Evolutionary conservation across 495 filamentous ascomycete species (phyloP).

Genomic region (Penicillium parvum): DNA sequence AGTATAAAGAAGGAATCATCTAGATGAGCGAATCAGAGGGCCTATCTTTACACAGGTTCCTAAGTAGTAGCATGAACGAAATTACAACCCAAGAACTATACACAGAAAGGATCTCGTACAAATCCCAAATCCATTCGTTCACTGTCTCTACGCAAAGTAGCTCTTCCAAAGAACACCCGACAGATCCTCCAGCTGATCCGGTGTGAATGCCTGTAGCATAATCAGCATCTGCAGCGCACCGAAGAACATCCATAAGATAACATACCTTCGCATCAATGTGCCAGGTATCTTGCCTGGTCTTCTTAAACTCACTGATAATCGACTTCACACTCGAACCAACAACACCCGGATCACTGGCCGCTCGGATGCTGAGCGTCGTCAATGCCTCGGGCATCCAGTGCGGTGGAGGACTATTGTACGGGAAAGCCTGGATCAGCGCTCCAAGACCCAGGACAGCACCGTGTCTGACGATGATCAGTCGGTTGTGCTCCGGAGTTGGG

Average conservation of each 20-base stretch:
- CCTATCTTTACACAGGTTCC: no score
- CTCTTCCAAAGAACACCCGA: constrained; percentile 99
- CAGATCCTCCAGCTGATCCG: constrained; percentile 89
- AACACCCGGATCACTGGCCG: constrained; percentile 83
- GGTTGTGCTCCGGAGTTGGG: constrained; percentile 79
- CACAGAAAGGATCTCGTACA: not conserved
- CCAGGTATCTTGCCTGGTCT: constrained; percentile 99
- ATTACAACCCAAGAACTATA: not conserved
- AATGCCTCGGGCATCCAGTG: constrained; percentile 91
- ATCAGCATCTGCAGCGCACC: constrained; percentile 27
- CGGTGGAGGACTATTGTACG: constrained; percentile 89
- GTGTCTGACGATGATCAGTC: constrained; percentile 75
- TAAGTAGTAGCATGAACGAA: not conserved
- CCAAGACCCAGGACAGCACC: constrained; percentile 91
- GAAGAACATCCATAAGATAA: not conserved
- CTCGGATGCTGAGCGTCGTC: constrained; percentile 76
- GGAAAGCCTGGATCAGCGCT: constrained; percentile 92
- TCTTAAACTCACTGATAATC: constrained; percentile 96
- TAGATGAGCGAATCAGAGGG: no score
- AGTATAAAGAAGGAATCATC: not conserved
- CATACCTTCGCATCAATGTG: constrained; percentile 91
- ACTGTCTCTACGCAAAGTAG: constrained; percentile 74
- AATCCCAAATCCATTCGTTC: not conserved
- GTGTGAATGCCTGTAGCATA: constrained; percentile 70
- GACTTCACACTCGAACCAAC: constrained; percentile 97